Conservation (phyloP, 192 early-diverging fungal genomes). For the Helicostylum pulchrum region DNA sequence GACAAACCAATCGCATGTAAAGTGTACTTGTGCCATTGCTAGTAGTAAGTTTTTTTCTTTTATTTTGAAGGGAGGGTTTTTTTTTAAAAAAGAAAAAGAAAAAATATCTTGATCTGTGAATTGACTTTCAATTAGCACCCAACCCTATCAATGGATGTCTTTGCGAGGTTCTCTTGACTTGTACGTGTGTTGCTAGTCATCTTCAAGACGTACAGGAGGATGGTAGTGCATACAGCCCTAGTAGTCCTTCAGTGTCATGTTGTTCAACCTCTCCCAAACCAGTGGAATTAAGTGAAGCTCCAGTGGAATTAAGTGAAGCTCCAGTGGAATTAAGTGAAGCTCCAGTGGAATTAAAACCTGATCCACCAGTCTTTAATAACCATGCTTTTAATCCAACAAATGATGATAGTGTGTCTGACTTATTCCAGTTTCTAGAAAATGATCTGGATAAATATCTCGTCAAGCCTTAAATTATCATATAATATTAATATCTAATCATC, state of each 20-base stretch:
- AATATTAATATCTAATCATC: too few species aligned
- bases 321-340: background rate
- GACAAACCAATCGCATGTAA: constrained; percentile 62
- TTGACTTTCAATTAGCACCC: constrained; percentile 14
- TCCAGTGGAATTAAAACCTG: background rate
- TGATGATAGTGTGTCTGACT: background rate
- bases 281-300: background rate
- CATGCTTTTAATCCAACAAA: background rate
- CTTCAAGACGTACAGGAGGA: constrained; percentile 15
- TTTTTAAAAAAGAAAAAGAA: background rate
- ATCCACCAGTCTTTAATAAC: background rate
- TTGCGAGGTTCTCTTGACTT: constrained; percentile 25
- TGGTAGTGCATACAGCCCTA: too few species aligned
- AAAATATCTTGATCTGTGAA: background rate
- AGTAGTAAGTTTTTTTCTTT: constrained; percentile 16
- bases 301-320: background rate
- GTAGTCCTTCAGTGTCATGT: too few species aligned
- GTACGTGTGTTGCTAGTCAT: constrained; percentile 25
- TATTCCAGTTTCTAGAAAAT: background rate
- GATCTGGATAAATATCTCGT: too few species aligned
- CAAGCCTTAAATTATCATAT: too few species aligned
- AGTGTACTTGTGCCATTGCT: constrained; percentile 59
- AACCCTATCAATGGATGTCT: constrained; percentile 39
- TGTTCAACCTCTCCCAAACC: background rate
- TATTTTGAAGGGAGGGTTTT: too few species aligned